Base-by-base conservation (phyloP, 1,139 yeast species). In the Magnusiomyces clavatus region DNA sequence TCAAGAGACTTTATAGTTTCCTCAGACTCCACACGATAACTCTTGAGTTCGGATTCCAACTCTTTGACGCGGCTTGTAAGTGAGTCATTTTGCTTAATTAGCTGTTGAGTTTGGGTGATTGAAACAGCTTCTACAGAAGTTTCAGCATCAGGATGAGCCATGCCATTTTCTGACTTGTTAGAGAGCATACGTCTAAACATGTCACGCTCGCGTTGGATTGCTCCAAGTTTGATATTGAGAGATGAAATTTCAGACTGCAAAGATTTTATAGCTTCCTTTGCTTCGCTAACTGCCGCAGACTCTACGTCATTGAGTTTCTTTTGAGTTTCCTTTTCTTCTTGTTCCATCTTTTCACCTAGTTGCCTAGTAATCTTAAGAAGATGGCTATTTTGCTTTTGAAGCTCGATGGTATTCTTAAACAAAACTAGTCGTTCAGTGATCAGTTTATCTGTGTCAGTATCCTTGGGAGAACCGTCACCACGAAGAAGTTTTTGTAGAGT, bases 331-430 rank as follows among this genome's bases (percentile, higher is more conserved):
- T 58, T 58, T 56, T 81, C 83, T 51, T 74, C 73, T 44, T 64
- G 63, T 63, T 90, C 97, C 58, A 89, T 72, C 61, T 80, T 78
- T 47, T 76, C 73, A 11, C 92, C 90, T 36, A 90, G 72, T 51
- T 78, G 79, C 56, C 97, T 75, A 0, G 86, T 80, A 1, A 85
- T 78, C 41, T 74, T 70, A 35, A 89, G 69, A 42, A 90, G 73
- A 51, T 86, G 85, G 58, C 82, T 81, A 64, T 92, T 92, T 65
- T 81, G 84, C 54, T 77, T 72, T 62, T 87, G 86, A 51, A 90
- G 72, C 51, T 86, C 95, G 29, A 77, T 70, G 16, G 86, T 76
- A 61, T 77, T 77, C 49, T 75, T 76, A 68, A 90, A 92, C 8
- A 80, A 76, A 0, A 88, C 82, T 47, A 92, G 71, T 54, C 95